Evolutionary conservation across 495 filamentous ascomycete genomes (phyloP), one percentile per base, ranked within the genome.

Genomic region (Penicillium canescens): DNA sequence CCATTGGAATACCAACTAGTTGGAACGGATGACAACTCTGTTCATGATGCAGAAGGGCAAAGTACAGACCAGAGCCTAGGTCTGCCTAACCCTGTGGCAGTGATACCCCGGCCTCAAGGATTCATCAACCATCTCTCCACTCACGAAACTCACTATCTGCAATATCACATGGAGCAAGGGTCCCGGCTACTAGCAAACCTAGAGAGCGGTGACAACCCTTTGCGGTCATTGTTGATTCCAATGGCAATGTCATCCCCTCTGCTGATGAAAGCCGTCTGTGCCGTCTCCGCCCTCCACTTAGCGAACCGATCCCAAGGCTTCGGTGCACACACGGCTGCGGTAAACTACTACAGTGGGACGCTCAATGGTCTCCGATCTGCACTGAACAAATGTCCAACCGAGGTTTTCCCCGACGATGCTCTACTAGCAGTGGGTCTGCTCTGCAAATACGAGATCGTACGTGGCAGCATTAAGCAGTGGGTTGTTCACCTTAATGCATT

Each of bases 401-500:
- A 59, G 5, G 16, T 39, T 0, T 55, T 73, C 1, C 56, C 71
- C 0, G 71, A 75, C 38, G 69, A 78, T 43, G 54, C 66, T 6
- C 65, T 78, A 54, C 54, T 76, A 16, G 63, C 74, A 1, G 72
- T 78, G n/a, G 73, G 70, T 14, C 59, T 76, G 16, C 48, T 78
- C 7, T 74, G 70, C 59, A 76, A 78, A 52, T 78, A 76, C 38
- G 74, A 78, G 41, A 65, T 75, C 35, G 67, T 75, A 1, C 73
- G 73, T 12, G 74, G 74, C 8, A 75, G 71, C 38, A 69, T 78
- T 3, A 71, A 71, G 37, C 73, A 75, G 39, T 78, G 74, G 74
- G 60, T 65, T 14, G 62, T 72, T 16, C 74, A 78, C 52, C 51
- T 78, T 37, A 61, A 70, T 36, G 74, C 73, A 4, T 47, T 78